A percentile compares a stretch with the other conserved stretches of the same genome.
phyloP scores from a whole-genome alignment of 164 flowering plant species.

The Stephania yunnanensis region DNA sequence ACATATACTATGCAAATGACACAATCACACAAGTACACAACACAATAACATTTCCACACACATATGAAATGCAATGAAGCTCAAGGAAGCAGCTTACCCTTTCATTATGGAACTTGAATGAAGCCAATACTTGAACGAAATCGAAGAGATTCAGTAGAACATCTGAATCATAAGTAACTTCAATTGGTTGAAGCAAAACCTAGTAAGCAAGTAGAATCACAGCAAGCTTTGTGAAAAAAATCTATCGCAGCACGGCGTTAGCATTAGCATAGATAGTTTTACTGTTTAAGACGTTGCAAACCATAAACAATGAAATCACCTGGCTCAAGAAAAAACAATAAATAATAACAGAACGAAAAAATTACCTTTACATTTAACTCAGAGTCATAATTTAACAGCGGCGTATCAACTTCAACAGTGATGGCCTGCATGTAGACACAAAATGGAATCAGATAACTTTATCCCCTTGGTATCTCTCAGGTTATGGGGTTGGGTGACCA shows the following conservation, averaged over 20 bases:
- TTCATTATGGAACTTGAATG: slow-evolving; percentile 47
- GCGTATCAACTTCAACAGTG: slow-evolving; percentile 34
- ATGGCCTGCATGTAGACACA: slow-evolving; percentile 23
- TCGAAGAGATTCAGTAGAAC: slow-evolving; percentile 37
- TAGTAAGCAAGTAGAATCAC: slow-evolving; percentile 20
- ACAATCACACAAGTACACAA: background rate
- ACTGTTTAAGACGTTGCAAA: background rate
- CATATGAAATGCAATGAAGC: background rate
- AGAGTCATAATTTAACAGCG: slow-evolving; percentile 28
- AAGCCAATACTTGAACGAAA: slow-evolving; percentile 35
- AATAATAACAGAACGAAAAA: background rate
- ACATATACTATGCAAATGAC: background rate
- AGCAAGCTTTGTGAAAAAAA: background rate
- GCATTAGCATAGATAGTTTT: background rate
- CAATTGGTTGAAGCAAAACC: slow-evolving; percentile 60
- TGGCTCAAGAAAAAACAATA: background rate
- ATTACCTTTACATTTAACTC: slow-evolving; percentile 57
- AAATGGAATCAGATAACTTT: background rate
- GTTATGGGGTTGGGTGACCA: too few species aligned
- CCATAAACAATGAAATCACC: background rate
- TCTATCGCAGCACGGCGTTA: background rate
- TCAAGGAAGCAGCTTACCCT: slow-evolving; percentile 41
- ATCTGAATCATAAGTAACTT: slow-evolving; percentile 41
- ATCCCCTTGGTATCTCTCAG: too few species aligned
- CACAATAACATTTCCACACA: background rate